Evolutionary conservation across 805 yeast genomes (phyloP), one percentile per base, ranked within the genome.

Genomic region (Yamadazyma phyllophila): DNA sequence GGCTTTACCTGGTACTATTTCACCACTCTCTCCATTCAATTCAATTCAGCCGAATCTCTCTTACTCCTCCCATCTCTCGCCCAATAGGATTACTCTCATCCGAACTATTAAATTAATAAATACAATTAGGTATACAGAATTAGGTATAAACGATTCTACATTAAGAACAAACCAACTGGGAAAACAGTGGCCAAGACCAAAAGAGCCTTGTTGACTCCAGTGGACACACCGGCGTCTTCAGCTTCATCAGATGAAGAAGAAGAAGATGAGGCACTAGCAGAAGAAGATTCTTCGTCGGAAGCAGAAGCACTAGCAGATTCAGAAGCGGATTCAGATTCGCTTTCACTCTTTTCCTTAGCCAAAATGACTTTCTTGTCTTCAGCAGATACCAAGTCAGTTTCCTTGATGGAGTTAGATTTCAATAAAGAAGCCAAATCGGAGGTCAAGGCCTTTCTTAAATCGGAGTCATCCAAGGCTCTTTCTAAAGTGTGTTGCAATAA

Each of bases 371-470:
- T 36, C 30, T 36, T 35, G 5, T 50, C 47, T 17, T 48, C 45
- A 20, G 48, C 36, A 9, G 30, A 17, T n/a, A 49, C 45, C 30
- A 57, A 48, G 37, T 54, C 59, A 14, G 49, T 35, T 24, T 47
- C 39, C 20, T 43, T 43, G 36, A 57, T 44, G 6, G 43, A 44
- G 8, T 57, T 58, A 11, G 38, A 16, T n/a, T 50, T 48, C 37
- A 61, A 57, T 39, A 61, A 47, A 14, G 48, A 31, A 26, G 58
- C 60, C 37, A 62, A 45, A 43, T 59, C 58, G 17, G 48, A 44
- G 7, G 59, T 47, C 30, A 59, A 46, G 7, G 68, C 65, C n/a
- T 43, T 24, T 44, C 51, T 52, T 34, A 64, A 58, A 6, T 46
- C 47, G 17, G 42, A 3, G 47, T 63, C 67, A 4, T 46, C 36